These are phyloP conservation scores for Aphanocladium album DNA, from an alignment of 2,329 filamentous ascomycete species.

Conservation along the genomic window DNA sequence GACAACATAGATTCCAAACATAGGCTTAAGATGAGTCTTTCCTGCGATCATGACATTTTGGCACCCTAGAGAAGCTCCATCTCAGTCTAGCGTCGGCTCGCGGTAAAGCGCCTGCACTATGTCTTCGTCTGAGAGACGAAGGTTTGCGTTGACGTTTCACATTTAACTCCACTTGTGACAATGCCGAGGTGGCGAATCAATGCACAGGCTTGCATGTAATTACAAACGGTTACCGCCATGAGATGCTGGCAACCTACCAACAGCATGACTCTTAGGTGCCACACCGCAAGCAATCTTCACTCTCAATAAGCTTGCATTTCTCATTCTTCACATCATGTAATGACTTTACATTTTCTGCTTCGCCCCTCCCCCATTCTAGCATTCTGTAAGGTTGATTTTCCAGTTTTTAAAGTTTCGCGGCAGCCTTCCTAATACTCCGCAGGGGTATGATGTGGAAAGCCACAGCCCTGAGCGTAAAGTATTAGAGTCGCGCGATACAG, in stretches of 20 bases:
- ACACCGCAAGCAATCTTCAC: background rate
- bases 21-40: background rate
- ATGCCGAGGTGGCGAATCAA: background rate
- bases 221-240: too few relatives aligned
- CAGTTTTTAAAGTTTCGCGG: background rate
- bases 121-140: background rate
- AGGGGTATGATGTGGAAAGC: background rate
- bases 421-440: background rate
- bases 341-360: background rate
- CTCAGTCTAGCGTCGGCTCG: background rate
- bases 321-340: background rate
- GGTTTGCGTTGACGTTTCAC: conserved; percentile 6
- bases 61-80: background rate
- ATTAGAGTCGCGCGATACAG: background rate
- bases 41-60: background rate
- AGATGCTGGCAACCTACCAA: background rate
- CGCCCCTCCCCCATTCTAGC: background rate
- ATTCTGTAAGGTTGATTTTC: background rate
- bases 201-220: conserved; percentile 1
- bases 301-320: background rate
- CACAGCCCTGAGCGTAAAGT: background rate
- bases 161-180: background rate
- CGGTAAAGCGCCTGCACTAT: background rate
- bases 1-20: background rate
- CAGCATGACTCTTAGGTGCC: background rate